phyloP scores from a whole-genome alignment of 768 basidiomycete species.

The Pseudohyphozyma bogoriensis region DNA sequence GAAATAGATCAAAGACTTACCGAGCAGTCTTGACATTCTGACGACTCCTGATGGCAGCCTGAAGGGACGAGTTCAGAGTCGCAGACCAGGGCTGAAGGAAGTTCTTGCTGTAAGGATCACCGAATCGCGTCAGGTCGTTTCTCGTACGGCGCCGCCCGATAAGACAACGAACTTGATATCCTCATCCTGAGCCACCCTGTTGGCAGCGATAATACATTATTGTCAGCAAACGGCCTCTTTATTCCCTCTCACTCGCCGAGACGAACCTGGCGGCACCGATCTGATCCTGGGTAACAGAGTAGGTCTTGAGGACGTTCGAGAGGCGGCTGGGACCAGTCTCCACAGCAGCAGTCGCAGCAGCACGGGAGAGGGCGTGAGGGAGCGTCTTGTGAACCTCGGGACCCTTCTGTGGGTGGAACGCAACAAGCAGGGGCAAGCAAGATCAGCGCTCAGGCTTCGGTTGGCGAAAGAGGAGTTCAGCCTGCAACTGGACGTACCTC shows the following conservation, averaged over 20 bases:
- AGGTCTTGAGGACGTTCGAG: slow-evolving; percentile 64
- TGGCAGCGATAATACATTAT: not conserved
- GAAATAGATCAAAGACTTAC: not conserved
- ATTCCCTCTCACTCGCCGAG: slow-evolving; percentile 19
- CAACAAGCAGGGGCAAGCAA: slow-evolving; percentile 53
- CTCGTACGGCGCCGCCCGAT: not conserved
- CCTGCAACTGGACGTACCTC: slow-evolving; percentile 48
- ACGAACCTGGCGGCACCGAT: slow-evolving; percentile 52
- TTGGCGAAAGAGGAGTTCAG: no score
- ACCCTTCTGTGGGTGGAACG: slow-evolving; percentile 51
- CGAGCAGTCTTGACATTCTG: slow-evolving; percentile 41
- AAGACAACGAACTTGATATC: slow-evolving; percentile 1
- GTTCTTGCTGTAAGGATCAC: slow-evolving; percentile 37
- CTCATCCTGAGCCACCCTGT: slow-evolving; percentile 15
- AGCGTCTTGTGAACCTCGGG: slow-evolving; percentile 82
- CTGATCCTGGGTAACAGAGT: slow-evolving; percentile 75
- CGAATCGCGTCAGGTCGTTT: not conserved
- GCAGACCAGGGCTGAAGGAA: slow-evolving; percentile 81
- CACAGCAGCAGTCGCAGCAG: slow-evolving; percentile 53
- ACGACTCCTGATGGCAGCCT: slow-evolving; percentile 79
- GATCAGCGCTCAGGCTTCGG: not conserved
- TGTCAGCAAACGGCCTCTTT: not conserved
- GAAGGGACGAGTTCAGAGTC: slow-evolving; percentile 70
- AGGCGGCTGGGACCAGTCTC: slow-evolving; percentile 55
- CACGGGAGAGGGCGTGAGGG: slow-evolving; percentile 82